A percentile compares a stretch with the other conserved stretches of the same genome.
These are phyloP conservation scores for Cardamine occulta DNA, from an alignment of 345 rosid species.

Conservation along the genomic window DNA sequence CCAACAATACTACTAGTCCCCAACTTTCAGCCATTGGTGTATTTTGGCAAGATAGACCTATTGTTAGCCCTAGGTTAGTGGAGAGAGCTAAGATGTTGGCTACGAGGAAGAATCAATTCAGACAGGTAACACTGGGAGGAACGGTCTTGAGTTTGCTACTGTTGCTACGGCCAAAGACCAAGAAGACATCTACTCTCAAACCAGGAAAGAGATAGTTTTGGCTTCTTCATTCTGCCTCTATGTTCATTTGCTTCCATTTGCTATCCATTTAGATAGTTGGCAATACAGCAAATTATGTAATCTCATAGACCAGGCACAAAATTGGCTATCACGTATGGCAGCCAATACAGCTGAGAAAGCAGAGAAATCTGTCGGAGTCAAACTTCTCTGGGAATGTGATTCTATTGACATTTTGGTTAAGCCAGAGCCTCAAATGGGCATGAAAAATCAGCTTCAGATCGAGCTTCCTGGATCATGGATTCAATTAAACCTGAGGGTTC, in stretches of 20 bases:
- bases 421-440: conserved; percentile 56
- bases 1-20: conserved; percentile 49
- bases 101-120: conserved; percentile 57
- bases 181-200: conserved; percentile 59
- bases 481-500: conserved; percentile 62
- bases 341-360: conserved; percentile 37
- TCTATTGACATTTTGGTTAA: conserved; percentile 67
- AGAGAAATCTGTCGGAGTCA: conserved; percentile 51
- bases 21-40: conserved; percentile 63
- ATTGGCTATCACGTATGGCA: conserved; percentile 49
- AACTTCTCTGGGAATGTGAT: conserved; percentile 74
- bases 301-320: conserved; percentile 58
- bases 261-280: conserved; percentile 52
- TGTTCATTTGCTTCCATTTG: conserved; percentile 55
- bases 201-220: conserved; percentile 62
- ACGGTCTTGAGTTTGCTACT: conserved; percentile 74
- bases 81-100: conserved; percentile 80
- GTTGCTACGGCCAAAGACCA: conserved; percentile 58
- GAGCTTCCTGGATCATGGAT: conserved; percentile 95
- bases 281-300: conserved; percentile 51
- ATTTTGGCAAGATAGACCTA: conserved; percentile 75
- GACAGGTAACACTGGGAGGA: conserved; percentile 50
- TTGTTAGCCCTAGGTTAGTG: conserved; percentile 67
- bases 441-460: conserved; percentile 63
- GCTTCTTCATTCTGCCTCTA: conserved; percentile 70